These are phyloP conservation scores for Suillus brevipes DNA, from an alignment of 768 basidiomycete genomes.

Conservation along the genomic window DNA sequence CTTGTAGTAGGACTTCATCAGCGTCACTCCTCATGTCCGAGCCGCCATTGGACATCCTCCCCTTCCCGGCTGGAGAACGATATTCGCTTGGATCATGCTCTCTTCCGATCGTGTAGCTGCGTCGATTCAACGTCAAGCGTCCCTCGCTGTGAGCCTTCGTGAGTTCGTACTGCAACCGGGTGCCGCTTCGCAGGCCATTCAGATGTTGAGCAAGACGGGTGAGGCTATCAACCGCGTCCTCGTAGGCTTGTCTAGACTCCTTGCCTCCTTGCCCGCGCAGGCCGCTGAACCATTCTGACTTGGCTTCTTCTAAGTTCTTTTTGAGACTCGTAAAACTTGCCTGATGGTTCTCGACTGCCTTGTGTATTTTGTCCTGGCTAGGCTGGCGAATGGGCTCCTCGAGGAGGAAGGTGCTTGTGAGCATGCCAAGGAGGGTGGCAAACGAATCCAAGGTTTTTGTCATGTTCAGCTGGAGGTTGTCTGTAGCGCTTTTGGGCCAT, in stretches of 20 bases:
- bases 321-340: slow-evolving; percentile 88
- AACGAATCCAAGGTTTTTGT: slow-evolving; percentile 85
- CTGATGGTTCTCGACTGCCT: slow-evolving; percentile 84
- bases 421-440: slow-evolving; percentile 76
- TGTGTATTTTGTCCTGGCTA: slow-evolving; percentile 65
- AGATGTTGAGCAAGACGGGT: slow-evolving; percentile 93
- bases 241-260: slow-evolving; percentile 61
- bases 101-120: slow-evolving; percentile 19
- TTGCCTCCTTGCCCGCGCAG: slow-evolving; percentile 25
- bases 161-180: slow-evolving; percentile 80
- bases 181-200: slow-evolving; percentile 84
- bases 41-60: slow-evolving; percentile 27
- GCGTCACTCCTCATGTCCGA: slow-evolving; percentile 43
- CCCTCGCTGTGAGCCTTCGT: slow-evolving; percentile 56
- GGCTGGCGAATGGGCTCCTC: slow-evolving; percentile 61
- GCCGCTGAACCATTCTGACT: slow-evolving; percentile 69
- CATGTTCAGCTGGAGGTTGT: slow-evolving; percentile 82
- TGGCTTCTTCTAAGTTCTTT: slow-evolving; percentile 82
- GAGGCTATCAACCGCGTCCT: slow-evolving; percentile 83
- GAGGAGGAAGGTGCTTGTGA: slow-evolving; percentile 84
- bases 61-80: slow-evolving; percentile 17
- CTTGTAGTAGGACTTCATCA: slow-evolving; percentile 39
- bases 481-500: slow-evolving; percentile 85
- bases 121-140: slow-evolving; percentile 38
- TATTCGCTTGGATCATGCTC: slow-evolving; percentile 12